phyloP scores from a whole-genome alignment of 2,329 filamentous ascomycete species.

The Thielaviopsis populi region DNA sequence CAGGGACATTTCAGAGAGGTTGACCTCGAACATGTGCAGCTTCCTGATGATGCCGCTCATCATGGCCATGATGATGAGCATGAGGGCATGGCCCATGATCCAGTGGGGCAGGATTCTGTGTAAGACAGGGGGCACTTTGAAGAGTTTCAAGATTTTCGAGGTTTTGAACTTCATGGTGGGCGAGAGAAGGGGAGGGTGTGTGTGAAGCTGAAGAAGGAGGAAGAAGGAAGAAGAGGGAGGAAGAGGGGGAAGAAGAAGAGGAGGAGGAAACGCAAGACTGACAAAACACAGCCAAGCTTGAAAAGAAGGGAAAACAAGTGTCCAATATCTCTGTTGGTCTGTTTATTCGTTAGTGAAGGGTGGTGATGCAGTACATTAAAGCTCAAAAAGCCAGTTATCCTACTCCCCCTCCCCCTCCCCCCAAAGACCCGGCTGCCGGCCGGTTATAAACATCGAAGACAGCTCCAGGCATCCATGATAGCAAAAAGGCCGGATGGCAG shows the following conservation, averaged over 20 bases:
- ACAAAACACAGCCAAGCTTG: too few species aligned
- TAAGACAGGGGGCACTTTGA: neutral
- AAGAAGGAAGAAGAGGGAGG: neutral
- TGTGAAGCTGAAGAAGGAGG: neutral
- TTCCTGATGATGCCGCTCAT: constrained; percentile 43
- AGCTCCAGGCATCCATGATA: constrained; percentile 1
- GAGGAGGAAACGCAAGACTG: too few species aligned
- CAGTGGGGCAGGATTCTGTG: neutral
- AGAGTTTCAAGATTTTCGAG: too few species aligned
- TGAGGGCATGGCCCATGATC: constrained; percentile 35
- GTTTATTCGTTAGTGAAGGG: too few species aligned
- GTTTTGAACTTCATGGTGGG: neutral
- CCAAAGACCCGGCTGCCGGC: neutral
- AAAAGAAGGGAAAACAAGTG: too few species aligned
- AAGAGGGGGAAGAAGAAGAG: neutral
- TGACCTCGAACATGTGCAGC: constrained; percentile 45
- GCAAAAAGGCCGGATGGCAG: neutral
- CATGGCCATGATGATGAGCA: constrained; percentile 48
- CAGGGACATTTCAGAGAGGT: constrained; percentile 36
- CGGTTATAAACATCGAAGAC: neutral
- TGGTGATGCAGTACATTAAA: too few species aligned
- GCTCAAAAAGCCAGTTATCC: too few species aligned
- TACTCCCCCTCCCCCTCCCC: too few species aligned
- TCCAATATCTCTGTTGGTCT: too few species aligned
- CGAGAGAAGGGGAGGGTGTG: neutral